phyloP scores from a whole-genome alignment of 2,329 filamentous ascomycete genomes.

The Bipolaris cookei region DNA sequence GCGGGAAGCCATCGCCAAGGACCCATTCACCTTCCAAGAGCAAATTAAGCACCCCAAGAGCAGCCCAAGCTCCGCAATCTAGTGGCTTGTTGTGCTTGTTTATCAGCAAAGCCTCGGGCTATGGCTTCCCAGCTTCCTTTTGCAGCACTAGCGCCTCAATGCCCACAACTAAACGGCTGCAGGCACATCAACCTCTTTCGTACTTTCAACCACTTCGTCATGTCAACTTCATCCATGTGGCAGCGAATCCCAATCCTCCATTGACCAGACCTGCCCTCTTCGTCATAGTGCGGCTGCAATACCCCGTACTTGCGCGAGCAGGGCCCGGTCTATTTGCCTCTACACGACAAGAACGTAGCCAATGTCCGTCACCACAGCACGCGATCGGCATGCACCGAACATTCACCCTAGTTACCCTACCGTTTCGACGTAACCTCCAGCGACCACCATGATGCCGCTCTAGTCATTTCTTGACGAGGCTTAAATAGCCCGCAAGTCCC shows the following conservation, averaged over 20 bases:
- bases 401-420: slow-evolving; percentile 7
- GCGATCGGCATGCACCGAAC: slow-evolving; percentile 11
- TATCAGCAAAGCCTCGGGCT: slow-evolving; percentile 9
- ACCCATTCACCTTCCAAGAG: slow-evolving; percentile 18
- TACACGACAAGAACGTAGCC: neutral
- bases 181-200: neutral
- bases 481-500: slow-evolving; percentile 15
- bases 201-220: neutral
- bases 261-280: neutral
- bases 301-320: neutral
- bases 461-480: slow-evolving; percentile 5
- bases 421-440: neutral
- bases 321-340: neutral
- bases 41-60: slow-evolving; percentile 16
- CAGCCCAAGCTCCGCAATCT: slow-evolving; percentile 6
- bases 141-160: slow-evolving; percentile 4
- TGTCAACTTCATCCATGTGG: neutral
- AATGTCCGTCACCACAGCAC: neutral
- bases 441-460: neutral
- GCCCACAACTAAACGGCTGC: slow-evolving; percentile 1
- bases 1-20: neutral
- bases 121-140: slow-evolving; percentile 14
- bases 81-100: slow-evolving; percentile 21
- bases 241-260: neutral
- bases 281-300: neutral